These are phyloP conservation scores for Daphne laureola DNA, from an alignment of 441 rosid species.

Conservation along the genomic window DNA sequence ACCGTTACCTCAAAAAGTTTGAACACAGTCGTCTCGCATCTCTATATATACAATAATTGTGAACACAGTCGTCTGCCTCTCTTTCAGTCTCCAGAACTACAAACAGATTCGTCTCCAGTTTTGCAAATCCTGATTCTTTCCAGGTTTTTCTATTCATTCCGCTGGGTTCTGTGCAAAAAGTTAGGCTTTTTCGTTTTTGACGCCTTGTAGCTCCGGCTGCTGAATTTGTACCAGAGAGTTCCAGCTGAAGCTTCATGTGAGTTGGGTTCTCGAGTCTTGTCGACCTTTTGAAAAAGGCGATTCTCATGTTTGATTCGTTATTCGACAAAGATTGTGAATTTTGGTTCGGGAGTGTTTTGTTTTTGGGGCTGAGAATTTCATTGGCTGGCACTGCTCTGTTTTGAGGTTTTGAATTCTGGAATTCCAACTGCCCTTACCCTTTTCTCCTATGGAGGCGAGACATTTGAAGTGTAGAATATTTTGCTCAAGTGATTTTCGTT, in stretches of 20 bases:
- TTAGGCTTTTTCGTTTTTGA: too few species aligned
- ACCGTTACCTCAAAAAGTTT: neutral
- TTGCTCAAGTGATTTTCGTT: too few species aligned
- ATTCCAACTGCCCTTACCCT: neutral
- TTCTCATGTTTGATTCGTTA: too few species aligned
- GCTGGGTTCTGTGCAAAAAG: neutral
- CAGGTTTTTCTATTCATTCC: neutral
- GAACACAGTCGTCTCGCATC: neutral
- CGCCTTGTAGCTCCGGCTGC: too few species aligned
- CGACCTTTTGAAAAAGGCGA: too few species aligned
- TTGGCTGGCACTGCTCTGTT: neutral
- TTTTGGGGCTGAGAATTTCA: slow-evolving; percentile 2
- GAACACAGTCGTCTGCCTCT: slow-evolving; percentile 12
- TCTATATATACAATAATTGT: slow-evolving; percentile 7
- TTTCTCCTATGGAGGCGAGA: too few species aligned
- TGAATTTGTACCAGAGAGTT: too few species aligned
- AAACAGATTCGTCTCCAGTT: neutral
- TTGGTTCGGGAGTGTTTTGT: neutral
- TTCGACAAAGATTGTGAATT: neutral
- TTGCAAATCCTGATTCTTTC: neutral
- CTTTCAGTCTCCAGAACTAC: neutral
- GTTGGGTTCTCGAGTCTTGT: too few species aligned
- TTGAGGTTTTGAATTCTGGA: neutral
- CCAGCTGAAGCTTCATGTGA: too few species aligned
- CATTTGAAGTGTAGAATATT: too few species aligned